phyloP scores from a whole-genome alignment of 306 rosid species.

The Clitoria ternatea region DNA sequence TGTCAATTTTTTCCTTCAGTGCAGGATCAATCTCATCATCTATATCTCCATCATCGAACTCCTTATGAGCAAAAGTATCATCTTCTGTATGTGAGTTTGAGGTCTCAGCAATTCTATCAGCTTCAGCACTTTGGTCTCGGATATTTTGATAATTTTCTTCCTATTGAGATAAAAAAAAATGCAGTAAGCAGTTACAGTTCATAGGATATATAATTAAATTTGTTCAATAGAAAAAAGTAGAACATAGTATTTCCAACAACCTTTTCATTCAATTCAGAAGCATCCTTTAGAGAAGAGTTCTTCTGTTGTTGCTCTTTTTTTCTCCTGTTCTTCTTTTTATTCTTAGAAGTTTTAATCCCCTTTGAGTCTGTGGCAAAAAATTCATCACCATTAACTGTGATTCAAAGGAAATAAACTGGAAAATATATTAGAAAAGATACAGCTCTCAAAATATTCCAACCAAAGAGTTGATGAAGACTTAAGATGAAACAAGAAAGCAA shows the following conservation, averaged over 20 bases:
- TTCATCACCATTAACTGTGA: conserved; percentile 15
- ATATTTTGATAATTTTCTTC: conserved; percentile 54
- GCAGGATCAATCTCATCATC: conserved; percentile 96
- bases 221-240: neutral
- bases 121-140: conserved; percentile 35
- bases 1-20: conserved; percentile 82
- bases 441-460: neutral
- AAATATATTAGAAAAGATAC: neutral
- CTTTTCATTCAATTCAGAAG: conserved; percentile 47
- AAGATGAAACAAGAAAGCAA: conserved; percentile 18
- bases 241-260: conserved; percentile 27
- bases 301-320: conserved; percentile 61
- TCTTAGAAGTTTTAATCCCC: conserved; percentile 50
- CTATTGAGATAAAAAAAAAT: conserved; percentile 30
- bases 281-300: conserved; percentile 48
- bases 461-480: neutral
- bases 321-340: conserved; percentile 74
- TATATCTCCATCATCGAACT: conserved; percentile 63
- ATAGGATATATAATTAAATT: conserved; percentile 3
- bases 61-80: conserved; percentile 37
- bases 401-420: conserved; percentile 5
- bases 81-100: conserved; percentile 44
- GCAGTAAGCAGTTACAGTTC: neutral
- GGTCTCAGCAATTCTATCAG: conserved; percentile 43
- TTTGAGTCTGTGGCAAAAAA: conserved; percentile 60